phyloP scores from a whole-genome alignment of 129 eudicot species.

The Kitagawia praeruptora region DNA sequence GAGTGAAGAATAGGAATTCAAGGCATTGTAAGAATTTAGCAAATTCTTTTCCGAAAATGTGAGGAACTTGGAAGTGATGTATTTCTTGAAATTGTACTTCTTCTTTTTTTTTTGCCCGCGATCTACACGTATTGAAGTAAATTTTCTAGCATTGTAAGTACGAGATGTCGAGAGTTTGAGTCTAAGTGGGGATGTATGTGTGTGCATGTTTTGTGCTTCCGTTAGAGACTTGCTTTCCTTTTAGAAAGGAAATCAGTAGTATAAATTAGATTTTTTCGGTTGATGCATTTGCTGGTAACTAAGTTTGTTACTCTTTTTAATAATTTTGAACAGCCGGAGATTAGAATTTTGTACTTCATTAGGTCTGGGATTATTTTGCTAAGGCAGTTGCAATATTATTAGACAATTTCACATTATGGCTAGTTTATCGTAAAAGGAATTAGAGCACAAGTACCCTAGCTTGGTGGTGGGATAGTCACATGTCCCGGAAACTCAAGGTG shows the following conservation, averaged over 20 bases:
- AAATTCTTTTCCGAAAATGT: not conserved
- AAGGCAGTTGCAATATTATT: not conserved
- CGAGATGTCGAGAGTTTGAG: not conserved
- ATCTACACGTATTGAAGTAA: not conserved
- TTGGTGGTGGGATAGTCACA: constrained; percentile 99
- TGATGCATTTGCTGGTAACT: not conserved
- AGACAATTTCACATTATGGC: constrained; percentile 38
- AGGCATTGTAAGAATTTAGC: not conserved
- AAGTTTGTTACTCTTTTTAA: not conserved
- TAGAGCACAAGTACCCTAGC: constrained; percentile 75
- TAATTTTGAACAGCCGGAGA: constrained; percentile 26
- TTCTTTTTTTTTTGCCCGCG: not conserved
- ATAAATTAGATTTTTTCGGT: not conserved
- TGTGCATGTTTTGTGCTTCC: not conserved
- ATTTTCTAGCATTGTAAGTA: not conserved
- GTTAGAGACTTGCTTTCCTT: not conserved
- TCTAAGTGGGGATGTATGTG: not conserved
- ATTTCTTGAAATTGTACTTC: not conserved
- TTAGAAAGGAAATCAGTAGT: too few species aligned
- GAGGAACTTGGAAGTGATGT: not conserved
- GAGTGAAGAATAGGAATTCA: not conserved
- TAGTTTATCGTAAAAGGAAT: constrained; percentile 40
- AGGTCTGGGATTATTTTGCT: not conserved
- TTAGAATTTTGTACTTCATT: constrained; percentile 8
- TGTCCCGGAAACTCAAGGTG: constrained; percentile 93